phyloP scores from a whole-genome alignment of 2,329 filamentous ascomycete species.

The Clathrospora elynae region DNA sequence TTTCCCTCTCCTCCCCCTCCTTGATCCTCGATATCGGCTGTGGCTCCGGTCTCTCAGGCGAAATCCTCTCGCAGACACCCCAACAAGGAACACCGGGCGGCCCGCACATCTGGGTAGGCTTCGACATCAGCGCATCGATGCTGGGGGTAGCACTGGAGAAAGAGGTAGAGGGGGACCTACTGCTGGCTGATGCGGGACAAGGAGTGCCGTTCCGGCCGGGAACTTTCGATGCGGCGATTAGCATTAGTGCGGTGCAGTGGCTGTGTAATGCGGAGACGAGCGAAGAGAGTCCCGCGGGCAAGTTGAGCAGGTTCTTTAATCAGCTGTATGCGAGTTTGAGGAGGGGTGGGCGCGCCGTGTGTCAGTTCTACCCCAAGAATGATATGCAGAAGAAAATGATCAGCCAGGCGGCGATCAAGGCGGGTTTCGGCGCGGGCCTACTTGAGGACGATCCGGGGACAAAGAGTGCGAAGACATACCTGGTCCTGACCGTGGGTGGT shows the following conservation, averaged over 20 bases:
- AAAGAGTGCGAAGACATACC: conserved; percentile 95
- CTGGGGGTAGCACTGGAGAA: conserved; percentile 90
- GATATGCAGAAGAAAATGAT: conserved; percentile 92
- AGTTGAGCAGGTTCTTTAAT: conserved; percentile 87
- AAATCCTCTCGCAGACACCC: conserved; percentile 79
- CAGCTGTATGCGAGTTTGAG: conserved; percentile 84
- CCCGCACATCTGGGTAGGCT: conserved; percentile 93
- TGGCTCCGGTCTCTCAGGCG: conserved; percentile 90
- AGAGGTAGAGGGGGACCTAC: conserved; percentile 90
- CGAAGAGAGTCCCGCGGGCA: conserved; percentile 78
- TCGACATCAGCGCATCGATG: conserved; percentile 97
- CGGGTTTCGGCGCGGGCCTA: conserved; percentile 92
- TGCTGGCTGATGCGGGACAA: conserved; percentile 93
- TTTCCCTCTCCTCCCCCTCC: conserved; percentile 77
- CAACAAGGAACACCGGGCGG: conserved; percentile 69
- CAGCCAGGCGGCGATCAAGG: conserved; percentile 83
- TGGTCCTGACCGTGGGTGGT: conserved; percentile 87
- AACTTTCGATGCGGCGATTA: conserved; percentile 91
- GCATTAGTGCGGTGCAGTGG: conserved; percentile 97
- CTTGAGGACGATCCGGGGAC: conserved; percentile 95
- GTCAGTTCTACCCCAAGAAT: conserved; percentile 98
- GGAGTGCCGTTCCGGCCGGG: conserved; percentile 92
- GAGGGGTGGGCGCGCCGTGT: conserved; percentile 86
- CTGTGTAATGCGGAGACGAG: conserved; percentile 92
- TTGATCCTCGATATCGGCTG: conserved; percentile 97